Conservation (phyloP, 139 green algal genomes). For the Chlamydomonas incerta region DNA sequence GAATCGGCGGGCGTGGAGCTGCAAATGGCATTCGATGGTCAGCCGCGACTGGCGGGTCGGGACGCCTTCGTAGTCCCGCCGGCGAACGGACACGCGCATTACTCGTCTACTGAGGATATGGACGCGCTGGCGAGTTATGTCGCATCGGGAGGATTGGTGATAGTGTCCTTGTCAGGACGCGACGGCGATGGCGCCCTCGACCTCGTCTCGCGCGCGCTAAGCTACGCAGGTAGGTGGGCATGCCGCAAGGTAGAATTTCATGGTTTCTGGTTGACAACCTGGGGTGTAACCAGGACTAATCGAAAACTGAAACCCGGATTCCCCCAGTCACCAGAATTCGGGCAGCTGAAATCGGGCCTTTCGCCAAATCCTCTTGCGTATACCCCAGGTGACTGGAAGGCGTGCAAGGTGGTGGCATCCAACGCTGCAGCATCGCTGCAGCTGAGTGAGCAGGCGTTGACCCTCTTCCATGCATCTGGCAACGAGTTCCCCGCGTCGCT, state of each 20-base stretch:
- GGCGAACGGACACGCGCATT: background rate
- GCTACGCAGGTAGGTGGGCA: background rate
- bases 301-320: too few relatives aligned
- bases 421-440: background rate
- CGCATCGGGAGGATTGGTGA: background rate
- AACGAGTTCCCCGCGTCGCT: background rate
- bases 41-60: background rate
- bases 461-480: background rate
- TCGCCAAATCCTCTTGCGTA: too few relatives aligned
- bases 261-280: too few relatives aligned
- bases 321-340: too few relatives aligned
- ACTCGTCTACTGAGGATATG: background rate
- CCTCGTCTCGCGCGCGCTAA: background rate
- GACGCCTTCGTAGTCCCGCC: slow-evolving; percentile 26
- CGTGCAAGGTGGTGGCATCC: background rate
- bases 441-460: background rate
- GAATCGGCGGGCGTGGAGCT: too few relatives aligned
- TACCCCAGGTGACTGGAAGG: background rate
- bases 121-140: background rate
- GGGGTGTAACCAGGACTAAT: too few relatives aligned
- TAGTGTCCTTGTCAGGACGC: background rate
- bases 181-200: background rate
- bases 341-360: too few relatives aligned
- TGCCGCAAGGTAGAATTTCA: too few relatives aligned
- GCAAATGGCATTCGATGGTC: too few relatives aligned